Conservation (phyloP, 23 red algal species). For the Gracilariopsis chorda region DNA sequence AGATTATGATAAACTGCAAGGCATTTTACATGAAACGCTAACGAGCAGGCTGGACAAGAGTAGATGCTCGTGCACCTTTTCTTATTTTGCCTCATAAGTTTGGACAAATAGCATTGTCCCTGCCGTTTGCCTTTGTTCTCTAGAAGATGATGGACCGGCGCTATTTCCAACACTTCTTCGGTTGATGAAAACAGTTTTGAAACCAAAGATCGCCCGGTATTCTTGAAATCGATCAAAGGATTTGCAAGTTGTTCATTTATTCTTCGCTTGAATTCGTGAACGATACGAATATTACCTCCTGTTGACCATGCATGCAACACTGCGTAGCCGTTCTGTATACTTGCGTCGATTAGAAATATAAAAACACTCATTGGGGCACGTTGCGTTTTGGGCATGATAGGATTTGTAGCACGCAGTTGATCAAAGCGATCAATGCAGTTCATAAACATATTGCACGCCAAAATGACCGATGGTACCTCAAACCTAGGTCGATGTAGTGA, state of each 20-base stretch:
- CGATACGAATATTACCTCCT: background rate
- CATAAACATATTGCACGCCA: background rate
- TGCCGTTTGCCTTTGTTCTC: background rate
- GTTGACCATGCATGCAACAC: background rate
- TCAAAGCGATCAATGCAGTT: background rate
- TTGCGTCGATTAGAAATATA: background rate
- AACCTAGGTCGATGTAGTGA: background rate
- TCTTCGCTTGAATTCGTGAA: background rate
- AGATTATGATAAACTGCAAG: background rate
- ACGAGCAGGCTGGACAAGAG: background rate
- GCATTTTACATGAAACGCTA: background rate
- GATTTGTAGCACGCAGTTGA: background rate
- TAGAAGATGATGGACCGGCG: background rate
- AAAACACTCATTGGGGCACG: background rate
- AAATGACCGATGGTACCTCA: background rate
- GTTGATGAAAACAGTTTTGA: background rate
- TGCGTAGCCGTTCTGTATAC: slow-evolving; percentile 9
- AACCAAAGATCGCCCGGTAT: too few relatives aligned
- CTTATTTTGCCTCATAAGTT: background rate
- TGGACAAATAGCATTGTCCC: background rate
- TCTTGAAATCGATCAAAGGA: background rate
- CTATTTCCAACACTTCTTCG: background rate
- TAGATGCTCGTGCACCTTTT: background rate
- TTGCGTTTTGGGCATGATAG: background rate
- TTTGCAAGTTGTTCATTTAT: background rate